Evolutionary conservation across 2,329 filamentous ascomycete species (phyloP), one percentile per base, ranked within the genome.

Genomic region (Onygenales sp.): DNA sequence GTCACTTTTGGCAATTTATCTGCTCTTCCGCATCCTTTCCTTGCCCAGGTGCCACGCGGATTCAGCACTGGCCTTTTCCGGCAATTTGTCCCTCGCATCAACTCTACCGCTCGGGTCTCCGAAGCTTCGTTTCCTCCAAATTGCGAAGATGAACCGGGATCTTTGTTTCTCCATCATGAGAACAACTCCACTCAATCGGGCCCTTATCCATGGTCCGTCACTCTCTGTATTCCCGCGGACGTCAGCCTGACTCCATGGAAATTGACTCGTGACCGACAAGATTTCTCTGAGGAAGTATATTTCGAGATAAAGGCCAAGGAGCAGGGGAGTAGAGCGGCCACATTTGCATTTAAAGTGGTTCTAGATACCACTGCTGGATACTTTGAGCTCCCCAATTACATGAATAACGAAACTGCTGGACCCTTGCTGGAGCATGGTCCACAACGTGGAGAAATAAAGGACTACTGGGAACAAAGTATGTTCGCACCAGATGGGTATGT

Each of bases 311-410:
- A 39, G 21, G 21, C 21, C 6, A 3, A 10, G 36, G 6, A 39
- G 6, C 13, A 6, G 36, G 36, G 6, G 36, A 39, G 36, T 10
- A n/a, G 6, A 10, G 36, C 6, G 36, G 36, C 3, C 9, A 39
- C 36, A 4, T 10, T n/a, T 7, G 21, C 36, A 7, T 39, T 39
- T n/a, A 39, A 39, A 39, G 13, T 39, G 9, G 13, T n/a, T 10
- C 36, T 39, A 3, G 13, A 39, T n/a, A 39, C 63, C 9, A 67
- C 65, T 6, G 59, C 60, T 7, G 66, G 66, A 1, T 67, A 64
- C 42, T 69, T 69, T 50, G 65, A 66, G 56, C 52, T 67, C 8
- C 65, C 65, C 8, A 67, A 62, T 48, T 61, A 64, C 52, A 55
- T 59, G 52, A 68, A 67, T 39, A 54, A 55, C 13, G 53, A 55